phyloP scores from a whole-genome alignment of 2,329 filamentous ascomycete species.

The Pestalotiopsis sp. region DNA sequence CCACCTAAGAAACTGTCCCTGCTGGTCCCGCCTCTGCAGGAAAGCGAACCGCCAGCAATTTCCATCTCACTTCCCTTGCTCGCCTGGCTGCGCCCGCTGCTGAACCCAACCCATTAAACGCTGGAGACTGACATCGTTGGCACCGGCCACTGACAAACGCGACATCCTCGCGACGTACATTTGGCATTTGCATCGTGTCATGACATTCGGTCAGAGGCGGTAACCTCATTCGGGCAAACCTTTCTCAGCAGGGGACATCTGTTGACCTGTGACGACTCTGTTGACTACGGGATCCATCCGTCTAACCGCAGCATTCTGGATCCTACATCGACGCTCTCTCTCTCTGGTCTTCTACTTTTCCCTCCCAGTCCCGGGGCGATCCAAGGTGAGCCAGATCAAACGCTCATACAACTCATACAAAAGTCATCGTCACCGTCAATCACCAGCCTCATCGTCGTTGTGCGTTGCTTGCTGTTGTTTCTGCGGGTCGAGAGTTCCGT shows the following conservation, averaged over 20 bases:
- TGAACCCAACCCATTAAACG: neutral
- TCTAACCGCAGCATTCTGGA: neutral
- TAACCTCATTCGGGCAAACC: conserved; percentile 9
- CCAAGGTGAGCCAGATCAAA: conserved; percentile 13
- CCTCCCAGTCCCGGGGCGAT: neutral
- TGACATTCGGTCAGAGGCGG: neutral
- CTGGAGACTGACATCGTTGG: neutral
- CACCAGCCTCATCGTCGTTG: neutral
- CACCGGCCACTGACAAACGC: neutral
- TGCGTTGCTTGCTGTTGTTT: neutral
- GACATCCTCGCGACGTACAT: neutral
- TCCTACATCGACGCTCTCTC: neutral
- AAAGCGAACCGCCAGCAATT: neutral
- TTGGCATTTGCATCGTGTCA: neutral
- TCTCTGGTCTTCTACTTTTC: neutral
- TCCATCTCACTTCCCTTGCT: neutral
- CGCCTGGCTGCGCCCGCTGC: neutral
- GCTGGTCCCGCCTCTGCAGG: neutral
- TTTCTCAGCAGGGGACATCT: conserved; percentile 5
- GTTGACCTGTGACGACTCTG: neutral
- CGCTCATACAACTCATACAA: conserved; percentile 9
- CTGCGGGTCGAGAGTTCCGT: neutral
- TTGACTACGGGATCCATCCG: neutral
- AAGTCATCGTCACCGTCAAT: neutral
- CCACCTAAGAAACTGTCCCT: too few species aligned